A percentile compares a stretch with the other conserved stretches of the same genome.
These are phyloP conservation scores for Luzula sylvatica DNA, from an alignment of 176 grass and related monocot genomes.

Conservation along the genomic window DNA sequence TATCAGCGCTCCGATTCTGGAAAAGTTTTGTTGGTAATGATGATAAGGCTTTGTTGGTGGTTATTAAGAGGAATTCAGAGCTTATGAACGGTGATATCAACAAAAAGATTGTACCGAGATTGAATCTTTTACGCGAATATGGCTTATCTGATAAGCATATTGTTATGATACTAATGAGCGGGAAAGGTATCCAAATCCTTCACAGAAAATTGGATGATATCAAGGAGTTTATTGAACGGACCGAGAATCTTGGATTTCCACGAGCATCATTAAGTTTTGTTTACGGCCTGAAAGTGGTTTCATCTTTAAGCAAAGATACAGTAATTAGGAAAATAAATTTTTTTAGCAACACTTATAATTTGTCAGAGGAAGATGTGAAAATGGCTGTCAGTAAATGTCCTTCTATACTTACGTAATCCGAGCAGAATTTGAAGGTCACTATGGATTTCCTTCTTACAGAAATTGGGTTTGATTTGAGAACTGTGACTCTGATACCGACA, in stretches of 20 bases:
- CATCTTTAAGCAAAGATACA: background rate
- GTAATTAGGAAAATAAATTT: background rate
- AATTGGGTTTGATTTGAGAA: background rate
- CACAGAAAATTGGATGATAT: background rate
- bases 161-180: background rate
- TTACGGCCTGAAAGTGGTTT: background rate
- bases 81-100: background rate
- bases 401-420: background rate
- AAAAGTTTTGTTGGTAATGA: slow-evolving; percentile 3
- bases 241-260: background rate
- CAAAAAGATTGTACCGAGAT: background rate
- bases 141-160: background rate
- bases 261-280: background rate
- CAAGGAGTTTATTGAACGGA: background rate
- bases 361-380: background rate
- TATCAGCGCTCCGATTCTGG: slow-evolving; percentile 11
- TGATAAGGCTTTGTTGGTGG: slow-evolving; percentile 1
- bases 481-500: background rate
- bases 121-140: background rate
- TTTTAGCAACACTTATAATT: background rate
- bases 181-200: background rate
- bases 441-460: background rate
- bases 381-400: background rate
- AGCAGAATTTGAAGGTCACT: background rate
- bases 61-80: background rate